Percentiles rank a stretch among this genome's conserved stretches.
phyloP scores from a whole-genome alignment of 495 filamentous ascomycete genomes.

The Trichoderma reesei region DNA sequence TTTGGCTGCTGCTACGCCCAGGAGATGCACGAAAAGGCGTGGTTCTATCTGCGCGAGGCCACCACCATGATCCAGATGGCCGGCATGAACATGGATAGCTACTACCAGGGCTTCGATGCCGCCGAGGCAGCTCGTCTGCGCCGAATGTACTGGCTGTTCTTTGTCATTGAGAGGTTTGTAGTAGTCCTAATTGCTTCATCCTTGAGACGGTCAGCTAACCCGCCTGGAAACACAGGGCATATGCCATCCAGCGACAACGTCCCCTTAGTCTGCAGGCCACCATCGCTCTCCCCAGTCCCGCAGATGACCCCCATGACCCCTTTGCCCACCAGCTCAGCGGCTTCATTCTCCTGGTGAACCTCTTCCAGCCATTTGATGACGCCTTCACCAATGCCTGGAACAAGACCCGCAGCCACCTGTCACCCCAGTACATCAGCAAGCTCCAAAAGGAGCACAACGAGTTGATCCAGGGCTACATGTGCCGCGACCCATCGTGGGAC shows the following conservation, averaged over 20 bases:
- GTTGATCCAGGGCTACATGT: conserved; percentile 51
- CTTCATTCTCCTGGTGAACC: conserved; percentile 54
- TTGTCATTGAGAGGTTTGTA: conserved; percentile 58
- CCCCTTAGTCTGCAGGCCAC: conserved; percentile 46
- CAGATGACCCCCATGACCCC: conserved; percentile 51
- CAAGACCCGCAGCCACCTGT: conserved; percentile 50
- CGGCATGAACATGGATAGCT: conserved; percentile 53
- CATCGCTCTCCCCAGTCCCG: conserved; percentile 56
- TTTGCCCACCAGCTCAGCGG: conserved; percentile 42
- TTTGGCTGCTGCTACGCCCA: conserved; percentile 69
- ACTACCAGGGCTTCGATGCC: conserved; percentile 45
- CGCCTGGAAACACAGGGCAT: conserved; percentile 34
- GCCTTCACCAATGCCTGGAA: conserved; percentile 63
- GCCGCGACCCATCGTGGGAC: conserved; percentile 56
- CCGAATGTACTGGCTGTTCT: conserved; percentile 62
- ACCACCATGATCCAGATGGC: conserved; percentile 51
- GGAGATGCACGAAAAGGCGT: conserved; percentile 60
- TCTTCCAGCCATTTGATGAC: conserved; percentile 67
- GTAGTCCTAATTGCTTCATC: not conserved
- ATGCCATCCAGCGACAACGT: conserved; percentile 67
- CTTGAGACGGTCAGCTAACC: conserved; percentile 1
- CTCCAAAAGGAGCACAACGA: conserved; percentile 59
- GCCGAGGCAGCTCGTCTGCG: conserved; percentile 45
- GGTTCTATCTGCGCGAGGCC: conserved; percentile 63
- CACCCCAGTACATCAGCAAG: conserved; percentile 45